A percentile compares a stretch with the other conserved stretches of the same genome.
Conservation (phyloP, 2,329 filamentous ascomycete species). For the Zymoseptoria brevis region DNA sequence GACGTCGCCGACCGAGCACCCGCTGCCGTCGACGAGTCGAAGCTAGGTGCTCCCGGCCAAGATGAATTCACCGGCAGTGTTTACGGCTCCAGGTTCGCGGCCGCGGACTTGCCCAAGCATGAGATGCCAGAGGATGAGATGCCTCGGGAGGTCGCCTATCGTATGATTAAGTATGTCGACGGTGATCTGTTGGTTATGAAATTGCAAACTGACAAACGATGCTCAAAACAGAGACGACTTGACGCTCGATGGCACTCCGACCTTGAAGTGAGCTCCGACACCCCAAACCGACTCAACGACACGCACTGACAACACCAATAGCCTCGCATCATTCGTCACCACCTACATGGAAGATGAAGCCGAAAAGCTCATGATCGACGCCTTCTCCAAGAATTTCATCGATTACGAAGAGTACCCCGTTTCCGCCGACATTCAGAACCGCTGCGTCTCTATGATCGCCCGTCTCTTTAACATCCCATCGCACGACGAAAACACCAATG, state of each 20-base stretch:
- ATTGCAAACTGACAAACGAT: background rate
- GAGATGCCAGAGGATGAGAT: conserved; percentile 88
- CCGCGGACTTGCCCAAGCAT: conserved; percentile 67
- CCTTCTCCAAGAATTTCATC: conserved; percentile 86
- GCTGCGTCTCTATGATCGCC: conserved; percentile 68
- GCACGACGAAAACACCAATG: conserved; percentile 47
- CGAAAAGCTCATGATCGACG: conserved; percentile 89
- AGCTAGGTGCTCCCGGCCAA: conserved; percentile 38
- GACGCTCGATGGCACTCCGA: conserved; percentile 83
- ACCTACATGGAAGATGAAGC: conserved; percentile 98
- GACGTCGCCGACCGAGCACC: conserved; percentile 32
- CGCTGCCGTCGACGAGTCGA: conserved; percentile 41
- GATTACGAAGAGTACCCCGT: conserved; percentile 46
- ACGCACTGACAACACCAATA: conserved; percentile 31
- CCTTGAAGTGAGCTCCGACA: conserved; percentile 56
- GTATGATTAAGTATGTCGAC: conserved; percentile 67
- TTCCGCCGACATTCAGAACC: conserved; percentile 61
- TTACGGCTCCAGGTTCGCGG: conserved; percentile 80
- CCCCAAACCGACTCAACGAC: background rate
- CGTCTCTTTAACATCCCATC: conserved; percentile 75
- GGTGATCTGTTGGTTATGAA: too few relatives aligned
- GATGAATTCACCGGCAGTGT: conserved; percentile 66
- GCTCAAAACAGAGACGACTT: conserved; percentile 57
- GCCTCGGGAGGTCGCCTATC: conserved; percentile 87
- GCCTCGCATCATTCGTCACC: conserved; percentile 85